Conservation (phyloP, 2,329 filamentous ascomycete species). For the Cadophora sp. region DNA sequence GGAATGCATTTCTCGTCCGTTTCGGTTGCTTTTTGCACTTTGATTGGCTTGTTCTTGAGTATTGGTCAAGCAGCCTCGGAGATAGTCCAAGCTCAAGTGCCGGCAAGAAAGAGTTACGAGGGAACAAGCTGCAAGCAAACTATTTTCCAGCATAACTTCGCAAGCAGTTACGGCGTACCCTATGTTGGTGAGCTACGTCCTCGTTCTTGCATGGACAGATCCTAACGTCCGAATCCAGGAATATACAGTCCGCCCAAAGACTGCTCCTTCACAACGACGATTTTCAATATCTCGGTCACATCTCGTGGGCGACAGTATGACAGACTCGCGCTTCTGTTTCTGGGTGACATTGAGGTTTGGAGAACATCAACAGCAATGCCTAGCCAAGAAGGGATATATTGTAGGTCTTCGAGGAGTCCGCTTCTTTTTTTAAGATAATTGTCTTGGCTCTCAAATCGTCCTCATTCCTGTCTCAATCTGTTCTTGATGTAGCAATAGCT, state of each 20-base stretch:
- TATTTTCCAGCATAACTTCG: slow-evolving; percentile 59
- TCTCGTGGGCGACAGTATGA: slow-evolving; percentile 67
- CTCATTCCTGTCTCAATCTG: too few species aligned
- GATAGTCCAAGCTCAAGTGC: slow-evolving; percentile 23
- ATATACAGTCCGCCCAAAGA: slow-evolving; percentile 30
- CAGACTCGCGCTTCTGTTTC: slow-evolving; percentile 63
- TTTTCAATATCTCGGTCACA: slow-evolving; percentile 65
- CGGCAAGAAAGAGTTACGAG: slow-evolving; percentile 21
- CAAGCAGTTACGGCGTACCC: slow-evolving; percentile 70
- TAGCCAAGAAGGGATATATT: slow-evolving; percentile 64
- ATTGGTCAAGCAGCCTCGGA: background rate
- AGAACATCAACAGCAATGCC: slow-evolving; percentile 84
- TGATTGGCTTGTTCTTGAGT: background rate
- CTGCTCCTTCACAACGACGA: slow-evolving; percentile 45
- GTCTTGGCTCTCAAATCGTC: too few species aligned
- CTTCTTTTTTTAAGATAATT: background rate
- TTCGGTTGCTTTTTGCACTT: background rate
- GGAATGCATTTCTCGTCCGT: background rate
- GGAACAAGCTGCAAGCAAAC: slow-evolving; percentile 26
- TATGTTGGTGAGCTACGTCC: slow-evolving; percentile 57
- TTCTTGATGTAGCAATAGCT: background rate
- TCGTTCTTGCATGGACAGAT: background rate
- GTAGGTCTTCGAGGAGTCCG: background rate
- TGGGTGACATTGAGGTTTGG: slow-evolving; percentile 78
- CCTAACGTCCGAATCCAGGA: slow-evolving; percentile 13